Conservation (phyloP, 345 rosid genomes). For the Draba incana region DNA sequence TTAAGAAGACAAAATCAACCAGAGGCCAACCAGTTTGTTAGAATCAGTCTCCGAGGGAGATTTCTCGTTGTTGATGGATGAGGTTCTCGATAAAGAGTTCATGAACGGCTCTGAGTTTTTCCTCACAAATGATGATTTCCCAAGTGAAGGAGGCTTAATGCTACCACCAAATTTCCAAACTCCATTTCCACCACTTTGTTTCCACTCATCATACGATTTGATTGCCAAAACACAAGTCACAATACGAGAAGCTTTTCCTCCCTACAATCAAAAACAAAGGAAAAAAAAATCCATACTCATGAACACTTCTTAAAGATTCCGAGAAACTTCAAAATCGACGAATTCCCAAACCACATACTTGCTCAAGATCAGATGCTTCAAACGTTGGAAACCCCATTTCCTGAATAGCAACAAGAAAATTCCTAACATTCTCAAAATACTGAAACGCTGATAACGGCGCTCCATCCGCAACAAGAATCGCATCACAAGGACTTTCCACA, state of each 20-base stretch:
- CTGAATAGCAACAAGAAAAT: constrained; percentile 77
- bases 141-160: constrained; percentile 54
- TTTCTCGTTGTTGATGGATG: constrained; percentile 54
- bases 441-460: constrained; percentile 88
- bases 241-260: constrained; percentile 80
- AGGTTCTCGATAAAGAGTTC: constrained; percentile 65
- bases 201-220: constrained; percentile 85
- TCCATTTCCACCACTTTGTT: constrained; percentile 73
- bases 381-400: constrained; percentile 75
- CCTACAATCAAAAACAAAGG: constrained; percentile 45
- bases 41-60: constrained; percentile 47
- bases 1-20: constrained; percentile 18
- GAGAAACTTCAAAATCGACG: neutral
- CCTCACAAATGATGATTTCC: constrained; percentile 58
- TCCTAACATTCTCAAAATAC: constrained; percentile 88
- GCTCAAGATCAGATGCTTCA: constrained; percentile 94
- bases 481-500: constrained; percentile 82
- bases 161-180: constrained; percentile 84
- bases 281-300: neutral
- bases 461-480: constrained; percentile 72
- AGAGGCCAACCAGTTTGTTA: constrained; percentile 65
- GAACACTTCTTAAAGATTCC: neutral
- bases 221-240: constrained; percentile 78
- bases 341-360: constrained; percentile 46
- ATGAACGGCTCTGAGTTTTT: constrained; percentile 76